Evolutionary conservation across 2,329 filamentous ascomycete genomes (phyloP).

Genomic region (Thelonectria rubi): DNA sequence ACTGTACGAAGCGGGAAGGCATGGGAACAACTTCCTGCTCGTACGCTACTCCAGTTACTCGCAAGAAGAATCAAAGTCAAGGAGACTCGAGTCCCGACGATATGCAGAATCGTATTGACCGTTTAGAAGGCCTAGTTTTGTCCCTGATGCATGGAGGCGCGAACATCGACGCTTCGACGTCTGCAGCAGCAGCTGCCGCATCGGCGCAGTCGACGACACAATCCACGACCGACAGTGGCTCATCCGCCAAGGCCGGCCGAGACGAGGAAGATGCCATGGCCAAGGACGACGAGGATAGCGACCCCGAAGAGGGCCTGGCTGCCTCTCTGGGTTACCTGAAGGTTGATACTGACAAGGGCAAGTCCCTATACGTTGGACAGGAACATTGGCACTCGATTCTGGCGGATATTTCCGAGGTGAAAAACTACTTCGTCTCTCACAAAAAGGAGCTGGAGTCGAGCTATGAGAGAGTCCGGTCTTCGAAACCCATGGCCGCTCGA

Average conservation of each 20-base stretch:
- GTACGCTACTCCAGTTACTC: conserved; percentile 76
- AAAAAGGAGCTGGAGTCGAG: conserved; percentile 90
- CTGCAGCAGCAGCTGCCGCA: conserved; percentile 48
- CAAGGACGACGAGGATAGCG: conserved; percentile 67
- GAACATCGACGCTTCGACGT: conserved; percentile 55
- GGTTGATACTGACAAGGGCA: conserved; percentile 78
- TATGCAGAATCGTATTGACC: conserved; percentile 98
- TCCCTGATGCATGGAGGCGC: conserved; percentile 91
- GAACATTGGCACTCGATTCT: conserved; percentile 86
- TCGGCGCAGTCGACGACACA: conserved; percentile 49
- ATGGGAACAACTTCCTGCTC: conserved; percentile 82
- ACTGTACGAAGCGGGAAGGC: conserved; percentile 91
- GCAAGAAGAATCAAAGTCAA: conserved; percentile 78
- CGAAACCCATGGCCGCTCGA: conserved; percentile 66
- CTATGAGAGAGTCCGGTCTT: conserved; percentile 76
- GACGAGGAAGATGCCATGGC: conserved; percentile 64
- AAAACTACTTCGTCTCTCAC: conserved; percentile 85
- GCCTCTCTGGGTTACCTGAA: conserved; percentile 84
- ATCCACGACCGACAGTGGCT: conserved; percentile 54
- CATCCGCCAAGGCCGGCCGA: conserved; percentile 60
- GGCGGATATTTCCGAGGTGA: conserved; percentile 88
- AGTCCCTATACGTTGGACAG: conserved; percentile 83
- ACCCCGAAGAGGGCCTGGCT: conserved; percentile 73
- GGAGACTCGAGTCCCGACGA: conserved; percentile 78
- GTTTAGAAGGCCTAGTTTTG: conserved; percentile 89